phyloP scores from a whole-genome alignment of 139 green algal genomes.

The Nannochloris sp. region DNA sequence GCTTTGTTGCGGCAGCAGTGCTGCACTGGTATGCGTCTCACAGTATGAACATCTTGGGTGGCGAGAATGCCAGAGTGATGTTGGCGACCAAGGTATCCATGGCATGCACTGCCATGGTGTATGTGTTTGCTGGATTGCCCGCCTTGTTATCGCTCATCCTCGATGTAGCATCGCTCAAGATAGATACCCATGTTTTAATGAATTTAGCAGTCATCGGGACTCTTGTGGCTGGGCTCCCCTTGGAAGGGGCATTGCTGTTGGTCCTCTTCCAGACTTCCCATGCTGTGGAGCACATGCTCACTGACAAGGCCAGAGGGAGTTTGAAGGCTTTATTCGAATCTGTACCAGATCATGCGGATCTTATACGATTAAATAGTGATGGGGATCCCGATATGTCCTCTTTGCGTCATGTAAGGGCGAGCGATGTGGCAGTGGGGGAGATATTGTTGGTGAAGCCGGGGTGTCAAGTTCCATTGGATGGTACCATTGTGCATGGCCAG shows the following conservation, averaged over 20 bases:
- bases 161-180: slow-evolving; percentile 28
- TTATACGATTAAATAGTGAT: slow-evolving; percentile 36
- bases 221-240: slow-evolving; percentile 49
- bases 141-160: slow-evolving; percentile 26
- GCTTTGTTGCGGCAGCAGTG: slow-evolving; percentile 7
- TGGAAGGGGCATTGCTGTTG: slow-evolving; percentile 78
- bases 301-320: slow-evolving; percentile 33
- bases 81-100: not conserved
- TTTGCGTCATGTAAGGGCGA: slow-evolving; percentile 18
- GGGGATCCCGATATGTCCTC: slow-evolving; percentile 17
- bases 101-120: slow-evolving; percentile 19
- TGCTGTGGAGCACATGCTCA: slow-evolving; percentile 11
- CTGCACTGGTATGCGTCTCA: not conserved
- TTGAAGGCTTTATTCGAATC: slow-evolving; percentile 51
- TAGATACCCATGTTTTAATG: slow-evolving; percentile 84
- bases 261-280: slow-evolving; percentile 60
- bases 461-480: slow-evolving; percentile 73
- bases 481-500: slow-evolving; percentile 52
- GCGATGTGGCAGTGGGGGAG: slow-evolving; percentile 36
- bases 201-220: slow-evolving; percentile 59
- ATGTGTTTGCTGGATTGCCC: slow-evolving; percentile 30
- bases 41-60: not conserved
- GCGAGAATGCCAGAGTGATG: not conserved
- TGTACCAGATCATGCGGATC: slow-evolving; percentile 41
- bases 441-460: slow-evolving; percentile 66